These are phyloP conservation scores for Metroxylon sagu DNA, from an alignment of 176 grass and related monocot species.

Conservation along the genomic window DNA sequence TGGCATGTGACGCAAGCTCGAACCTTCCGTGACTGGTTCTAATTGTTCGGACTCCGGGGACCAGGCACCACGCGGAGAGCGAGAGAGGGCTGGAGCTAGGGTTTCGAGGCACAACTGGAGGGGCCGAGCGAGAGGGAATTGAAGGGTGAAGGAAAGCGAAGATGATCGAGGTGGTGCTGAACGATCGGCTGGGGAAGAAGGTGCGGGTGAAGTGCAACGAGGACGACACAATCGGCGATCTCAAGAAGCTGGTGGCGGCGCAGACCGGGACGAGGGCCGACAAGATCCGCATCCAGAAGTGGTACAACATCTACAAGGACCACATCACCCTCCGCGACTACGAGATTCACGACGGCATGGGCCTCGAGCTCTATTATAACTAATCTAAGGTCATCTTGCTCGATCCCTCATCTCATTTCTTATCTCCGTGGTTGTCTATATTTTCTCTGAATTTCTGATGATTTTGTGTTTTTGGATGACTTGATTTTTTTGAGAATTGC, in stretches of 20 bases:
- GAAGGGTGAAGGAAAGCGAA: constrained; percentile 6
- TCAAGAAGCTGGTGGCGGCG: constrained; percentile 98
- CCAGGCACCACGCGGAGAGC: too few species aligned
- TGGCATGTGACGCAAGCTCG: too few species aligned
- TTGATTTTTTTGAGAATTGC: too few species aligned
- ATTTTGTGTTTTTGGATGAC: too few species aligned
- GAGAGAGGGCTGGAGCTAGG: too few species aligned
- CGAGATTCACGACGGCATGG: constrained; percentile 98
- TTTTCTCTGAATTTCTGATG: too few species aligned
- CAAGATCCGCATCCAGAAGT: constrained; percentile 99
- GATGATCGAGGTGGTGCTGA: constrained; percentile 99
- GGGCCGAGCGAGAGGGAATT: constrained; percentile 13
- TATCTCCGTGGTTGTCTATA: too few species aligned
- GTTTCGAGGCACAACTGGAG: too few species aligned
- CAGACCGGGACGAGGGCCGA: constrained; percentile 87
- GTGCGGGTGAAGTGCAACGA: constrained; percentile 99
- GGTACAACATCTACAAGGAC: constrained; percentile 99
- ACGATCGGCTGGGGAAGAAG: constrained; percentile 98
- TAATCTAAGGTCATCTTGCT: constrained; percentile 12
- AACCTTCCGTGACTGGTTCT: too few species aligned
- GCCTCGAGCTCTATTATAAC: constrained; percentile 99
- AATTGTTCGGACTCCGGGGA: too few species aligned
- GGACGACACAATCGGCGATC: constrained; percentile 98
- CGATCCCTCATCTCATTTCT: too few species aligned
- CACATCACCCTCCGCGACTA: constrained; percentile 99